A percentile compares a stretch with the other conserved stretches of the same genome.
phyloP scores from a whole-genome alignment of 2,329 filamentous ascomycete species.

The Diplocarpon rosae region DNA sequence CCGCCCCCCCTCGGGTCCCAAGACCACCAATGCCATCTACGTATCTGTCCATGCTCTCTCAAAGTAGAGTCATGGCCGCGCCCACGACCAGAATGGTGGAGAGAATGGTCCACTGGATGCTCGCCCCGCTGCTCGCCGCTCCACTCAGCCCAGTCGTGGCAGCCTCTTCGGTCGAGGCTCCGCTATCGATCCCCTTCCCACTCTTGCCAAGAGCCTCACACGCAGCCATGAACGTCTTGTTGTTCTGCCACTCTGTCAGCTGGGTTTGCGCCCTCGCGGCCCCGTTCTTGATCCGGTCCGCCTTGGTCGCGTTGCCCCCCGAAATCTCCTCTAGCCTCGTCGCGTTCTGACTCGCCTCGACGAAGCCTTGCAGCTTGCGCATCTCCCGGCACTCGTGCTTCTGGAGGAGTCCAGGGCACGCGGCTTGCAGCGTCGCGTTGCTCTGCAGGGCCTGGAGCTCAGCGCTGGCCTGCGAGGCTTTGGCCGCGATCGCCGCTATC shows the following conservation, averaged over 20 bases:
- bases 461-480: conserved; percentile 5
- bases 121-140: not conserved
- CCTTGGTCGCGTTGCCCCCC: conserved; percentile 9
- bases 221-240: conserved; percentile 10
- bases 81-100: conserved; percentile 1
- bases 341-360: conserved; percentile 5
- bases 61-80: conserved; percentile 1
- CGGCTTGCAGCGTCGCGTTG: conserved; percentile 15
- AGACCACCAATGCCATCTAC: not conserved
- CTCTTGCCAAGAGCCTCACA: conserved; percentile 2
- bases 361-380: conserved; percentile 6
- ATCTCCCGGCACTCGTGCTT: conserved; percentile 9
- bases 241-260: conserved; percentile 5
- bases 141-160: not conserved
- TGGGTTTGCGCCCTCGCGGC: conserved; percentile 3
- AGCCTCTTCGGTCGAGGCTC: not conserved
- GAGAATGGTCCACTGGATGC: conserved; percentile 1
- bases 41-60: not conserved
- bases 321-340: conserved; percentile 7
- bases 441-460: conserved; percentile 7
- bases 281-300: conserved; percentile 4
- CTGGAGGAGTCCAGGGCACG: conserved; percentile 10
- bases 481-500: conserved; percentile 5
- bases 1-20: no score
- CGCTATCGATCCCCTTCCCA: not conserved